Evolutionary conservation across 2,329 filamentous ascomycete genomes (phyloP), one percentile per base, ranked within the genome.

Genomic region (Sporothrix euskadiensis): DNA sequence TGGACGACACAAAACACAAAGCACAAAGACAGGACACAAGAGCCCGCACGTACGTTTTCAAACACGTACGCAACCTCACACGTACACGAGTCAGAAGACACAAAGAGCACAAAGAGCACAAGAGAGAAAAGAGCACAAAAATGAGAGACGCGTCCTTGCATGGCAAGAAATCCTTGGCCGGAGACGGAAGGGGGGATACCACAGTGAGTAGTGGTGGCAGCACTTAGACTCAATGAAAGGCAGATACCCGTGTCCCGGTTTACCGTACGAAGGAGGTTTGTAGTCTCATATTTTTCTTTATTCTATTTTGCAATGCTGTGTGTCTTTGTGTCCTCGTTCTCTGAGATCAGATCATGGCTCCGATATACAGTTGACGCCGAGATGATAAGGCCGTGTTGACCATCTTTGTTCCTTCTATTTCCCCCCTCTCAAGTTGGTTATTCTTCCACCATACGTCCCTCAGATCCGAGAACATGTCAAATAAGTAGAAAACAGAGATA

Each of bases 141-240:
- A 12, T 35, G 39, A 65, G 4, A 52, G 26, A 49, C 65, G 65
- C 44, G 65, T 68, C 65, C 65, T 68, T 68, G 44, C 65, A 68
- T 68, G 65, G 65, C 41, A 35, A 4, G 16, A 68, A 35, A 35
- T 52, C 14, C 65, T 68, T 69, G 66, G 66, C 30, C 10, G 19
- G 49, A 26, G 39, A 39, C 39, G 12, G 12, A 66, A 66, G 61
- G 22, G 16, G n/a, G 35, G 35, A 26, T 1, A 8, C 59, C 26
- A 8, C 16, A 41, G 12, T 12, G 9, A 30, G 14, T 19, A 35
- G 1, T 16, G 35, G 41, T 47, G 63, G 63, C 39, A 49, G 52
- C 26, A 68, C 22, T 10, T 30, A 12, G 4, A n/a, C 19, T 7
- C 57, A 63, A 22, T 7, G 57, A 56, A 10, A 56, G 52, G 19